Base-by-base conservation (phyloP, 495 filamentous ascomycete genomes). In the Aspergillus sclerotiicarbonarius region DNA sequence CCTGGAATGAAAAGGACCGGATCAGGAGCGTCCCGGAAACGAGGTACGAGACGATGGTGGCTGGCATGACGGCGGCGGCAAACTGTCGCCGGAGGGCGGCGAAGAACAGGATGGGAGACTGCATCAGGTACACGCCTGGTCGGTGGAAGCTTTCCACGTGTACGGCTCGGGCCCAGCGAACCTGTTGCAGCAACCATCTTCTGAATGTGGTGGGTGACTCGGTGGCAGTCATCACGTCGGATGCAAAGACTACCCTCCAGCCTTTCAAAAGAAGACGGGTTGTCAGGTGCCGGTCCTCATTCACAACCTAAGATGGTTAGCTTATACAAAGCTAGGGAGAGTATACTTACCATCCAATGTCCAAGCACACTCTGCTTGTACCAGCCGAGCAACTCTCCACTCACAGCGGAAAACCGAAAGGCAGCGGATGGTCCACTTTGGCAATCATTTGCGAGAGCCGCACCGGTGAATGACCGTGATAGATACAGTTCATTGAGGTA, bases 111-210 rank as follows among this genome's bases (percentile, higher is more conserved):
- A 72, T 61, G 0, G 70, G 67, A 45, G 65, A 58, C 43, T 61
- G 68, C 32, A 70, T 61, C 31, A 67, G 59, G 59, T 72, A 72
- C 21, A 72, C 51, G 44, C 62, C 56, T 2, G 70, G 70, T 51
- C 68, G 65, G 53, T 72, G 70, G 57, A 72, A 70, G 15, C 67
- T 63, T 59, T 72, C 70, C 25, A 72, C 70, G 51, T 72, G 70
- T 6, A 59, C 65, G 18, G 70, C 67, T 45, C 70, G 67, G 19
- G 62, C 60, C 70, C 70, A 72, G 31, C 70, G 67, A 44, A 72
- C 66, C 51, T 71, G 70, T 56, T 72, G 70, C 21, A 70, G 63
- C 31, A 72, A 57, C 70, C 70, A 72, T 30, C 66, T 62, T 18
- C 62, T 64, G 15, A 70, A 25, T 0, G 66, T 72, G 15, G 70